Evolutionary conservation across 306 rosid species (phyloP).

Genomic region (Lathyrus aphaca): DNA sequence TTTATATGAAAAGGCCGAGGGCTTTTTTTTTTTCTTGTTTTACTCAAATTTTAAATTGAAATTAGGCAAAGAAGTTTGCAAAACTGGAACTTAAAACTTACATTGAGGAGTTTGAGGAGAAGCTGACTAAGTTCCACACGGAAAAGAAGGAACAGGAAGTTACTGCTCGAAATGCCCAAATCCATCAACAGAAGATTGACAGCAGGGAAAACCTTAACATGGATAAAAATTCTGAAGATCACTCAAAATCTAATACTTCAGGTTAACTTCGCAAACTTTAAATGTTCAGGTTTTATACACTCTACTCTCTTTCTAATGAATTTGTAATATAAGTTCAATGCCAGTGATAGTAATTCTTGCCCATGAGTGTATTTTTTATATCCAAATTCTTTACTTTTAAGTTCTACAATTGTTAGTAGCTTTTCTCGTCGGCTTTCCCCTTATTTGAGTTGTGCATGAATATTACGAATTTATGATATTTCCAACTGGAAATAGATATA

Average conservation of each 20-base stretch:
- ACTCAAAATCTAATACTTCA: slow-evolving; percentile 57
- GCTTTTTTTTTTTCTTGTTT: slow-evolving; percentile 27
- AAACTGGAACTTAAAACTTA: slow-evolving; percentile 78
- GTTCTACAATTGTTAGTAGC: slow-evolving; percentile 6
- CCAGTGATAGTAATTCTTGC: slow-evolving; percentile 10
- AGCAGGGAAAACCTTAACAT: slow-evolving; percentile 46
- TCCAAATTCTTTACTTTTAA: background rate
- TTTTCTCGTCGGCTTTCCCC: background rate
- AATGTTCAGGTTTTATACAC: background rate
- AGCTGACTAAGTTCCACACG: slow-evolving; percentile 71
- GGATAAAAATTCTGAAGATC: slow-evolving; percentile 46
- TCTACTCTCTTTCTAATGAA: slow-evolving; percentile 24
- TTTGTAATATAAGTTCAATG: background rate
- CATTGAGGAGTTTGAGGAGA: slow-evolving; percentile 95
- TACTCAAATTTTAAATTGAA: slow-evolving; percentile 19
- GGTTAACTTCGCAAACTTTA: slow-evolving; percentile 52
- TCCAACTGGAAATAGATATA: background rate
- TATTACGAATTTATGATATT: slow-evolving; percentile 6
- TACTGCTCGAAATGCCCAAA: slow-evolving; percentile 78
- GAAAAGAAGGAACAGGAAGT: slow-evolving; percentile 88
- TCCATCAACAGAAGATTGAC: slow-evolving; percentile 67
- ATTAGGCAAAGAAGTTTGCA: slow-evolving; percentile 91
- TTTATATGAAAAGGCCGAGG: slow-evolving; percentile 10
- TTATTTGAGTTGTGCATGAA: background rate
- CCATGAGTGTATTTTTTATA: slow-evolving; percentile 22